Evolutionary conservation across 148 eudicot species (phyloP).

Genomic region (Diospyros lotus): DNA sequence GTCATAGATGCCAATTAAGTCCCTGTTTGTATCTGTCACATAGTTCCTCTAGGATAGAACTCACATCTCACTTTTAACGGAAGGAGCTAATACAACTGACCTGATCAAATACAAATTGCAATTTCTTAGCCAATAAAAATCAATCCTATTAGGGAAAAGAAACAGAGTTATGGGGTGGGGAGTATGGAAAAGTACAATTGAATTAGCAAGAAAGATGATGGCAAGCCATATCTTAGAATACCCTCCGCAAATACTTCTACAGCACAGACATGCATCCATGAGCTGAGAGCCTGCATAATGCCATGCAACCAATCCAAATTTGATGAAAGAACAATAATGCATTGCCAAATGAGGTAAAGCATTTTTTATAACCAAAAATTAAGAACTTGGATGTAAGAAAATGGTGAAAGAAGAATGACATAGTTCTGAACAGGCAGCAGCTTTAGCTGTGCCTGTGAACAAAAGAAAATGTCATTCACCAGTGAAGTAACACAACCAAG

Average conservation of each 20-base stretch:
- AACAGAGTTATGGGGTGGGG: not conserved
- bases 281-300: conserved; percentile 54
- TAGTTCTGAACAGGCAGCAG: too few species aligned
- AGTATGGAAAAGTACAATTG: not conserved
- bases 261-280: conserved; percentile 97
- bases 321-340: not conserved
- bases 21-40: conserved; percentile 68
- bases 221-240: conserved; percentile 93
- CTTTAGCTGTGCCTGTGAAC: too few species aligned
- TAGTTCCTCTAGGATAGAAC: conserved; percentile 73
- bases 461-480: too few species aligned
- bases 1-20: conserved; percentile 11
- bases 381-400: too few species aligned
- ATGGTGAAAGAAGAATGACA: too few species aligned
- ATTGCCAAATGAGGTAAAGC: too few species aligned
- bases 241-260: conserved; percentile 78
- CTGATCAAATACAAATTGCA: conserved; percentile 24
- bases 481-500: not conserved
- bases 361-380: too few species aligned
- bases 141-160: not conserved
- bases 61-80: conserved; percentile 83
- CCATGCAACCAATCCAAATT: not conserved
- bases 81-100: conserved; percentile 79
- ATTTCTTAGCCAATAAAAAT: not conserved
- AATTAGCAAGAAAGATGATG: conserved; percentile 85